A percentile compares a stretch with the other conserved stretches of the same genome.
Evolutionary conservation across 2,329 filamentous ascomycete genomes (phyloP).

Genomic region (Beauveria caledonica): DNA sequence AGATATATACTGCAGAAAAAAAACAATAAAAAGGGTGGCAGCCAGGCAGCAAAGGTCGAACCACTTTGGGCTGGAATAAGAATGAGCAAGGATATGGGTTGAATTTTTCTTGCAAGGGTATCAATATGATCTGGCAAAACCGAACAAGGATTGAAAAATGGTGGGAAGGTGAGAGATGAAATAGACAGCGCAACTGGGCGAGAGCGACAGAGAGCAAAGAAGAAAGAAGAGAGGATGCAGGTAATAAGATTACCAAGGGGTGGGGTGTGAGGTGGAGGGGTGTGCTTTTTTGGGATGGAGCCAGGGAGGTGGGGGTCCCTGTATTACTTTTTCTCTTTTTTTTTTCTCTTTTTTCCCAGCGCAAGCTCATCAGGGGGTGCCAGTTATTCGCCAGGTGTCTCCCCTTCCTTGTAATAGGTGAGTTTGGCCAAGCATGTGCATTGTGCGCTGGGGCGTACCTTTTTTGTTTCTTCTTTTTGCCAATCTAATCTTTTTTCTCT

Average conservation of each 20-base stretch:
- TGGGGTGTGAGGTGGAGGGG: not conserved
- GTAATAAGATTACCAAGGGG: conserved; percentile 4
- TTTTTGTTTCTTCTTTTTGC: not conserved
- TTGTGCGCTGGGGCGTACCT: not conserved
- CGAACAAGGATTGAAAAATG: not conserved
- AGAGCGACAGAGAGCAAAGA: not conserved
- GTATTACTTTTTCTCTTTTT: not conserved
- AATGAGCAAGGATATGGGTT: not conserved
- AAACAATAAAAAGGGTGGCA: not conserved
- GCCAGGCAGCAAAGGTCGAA: not conserved
- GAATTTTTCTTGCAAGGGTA: not conserved
- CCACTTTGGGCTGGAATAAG: conserved; percentile 7
- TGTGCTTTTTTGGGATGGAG: not conserved
- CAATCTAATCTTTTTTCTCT: not conserved
- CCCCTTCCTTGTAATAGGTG: too few species aligned
- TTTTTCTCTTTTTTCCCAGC: not conserved
- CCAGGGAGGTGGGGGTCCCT: not conserved
- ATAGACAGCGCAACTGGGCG: not conserved
- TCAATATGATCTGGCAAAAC: conserved; percentile 2
- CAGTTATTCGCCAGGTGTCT: too few species aligned
- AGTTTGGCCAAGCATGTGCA: not conserved
- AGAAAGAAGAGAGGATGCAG: not conserved
- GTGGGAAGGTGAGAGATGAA: not conserved
- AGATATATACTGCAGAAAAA: conserved; percentile 4
- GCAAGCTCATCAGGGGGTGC: not conserved